Base-by-base conservation (phyloP, 345 rosid genomes). In the Gynandropsis gynandra region DNA sequence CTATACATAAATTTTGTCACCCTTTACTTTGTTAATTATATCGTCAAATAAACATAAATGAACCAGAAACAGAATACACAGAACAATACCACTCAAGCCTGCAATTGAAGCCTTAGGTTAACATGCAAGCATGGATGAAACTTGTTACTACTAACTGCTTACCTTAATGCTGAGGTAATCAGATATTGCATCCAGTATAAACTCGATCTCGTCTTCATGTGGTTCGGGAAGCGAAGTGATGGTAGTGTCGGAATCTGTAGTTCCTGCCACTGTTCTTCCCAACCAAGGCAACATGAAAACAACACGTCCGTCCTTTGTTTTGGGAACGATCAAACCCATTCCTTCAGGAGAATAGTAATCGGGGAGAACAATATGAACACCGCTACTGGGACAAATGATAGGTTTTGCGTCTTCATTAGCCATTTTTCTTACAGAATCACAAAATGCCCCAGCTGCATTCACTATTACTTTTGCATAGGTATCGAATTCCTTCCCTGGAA, bases 321-420 rank as follows among this genome's bases (percentile, higher is more conserved):
- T 81, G 34, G 94, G 94, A 70, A 84, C 88, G 65, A 84, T 81
- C 80, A 84, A 68, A 36, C 94, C 94, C 94, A 84, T 81, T 50
- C 94, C 94, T 61, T 84, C 85, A 1, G 94, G 94, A 51, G 94
- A 84, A 67, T 84, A 84, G 61, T 84, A 84, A 58, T 84, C 94
- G 38, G 94, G 94, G 58, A 84, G 94, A 58, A 84, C 71, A 46
- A 84, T 33, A 66, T 81, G 94, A 4, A 84, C 88, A 32, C 94
- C 94, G 57, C 94, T 84, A 70, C 88, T 84, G 13, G 94, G 88
- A 53, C 74, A 76, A 70, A 84, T 84, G 68, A 84, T 84, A 33
- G 73, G 48, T 54, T 54, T 71, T 34, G 66, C 76, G 52, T 73
- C 79, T 61, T 61, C 59, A 49, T 77, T 56, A 10, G 74, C 88